phyloP scores from a whole-genome alignment of 148 eudicot genomes.

The Chenopodium berlandieri region DNA sequence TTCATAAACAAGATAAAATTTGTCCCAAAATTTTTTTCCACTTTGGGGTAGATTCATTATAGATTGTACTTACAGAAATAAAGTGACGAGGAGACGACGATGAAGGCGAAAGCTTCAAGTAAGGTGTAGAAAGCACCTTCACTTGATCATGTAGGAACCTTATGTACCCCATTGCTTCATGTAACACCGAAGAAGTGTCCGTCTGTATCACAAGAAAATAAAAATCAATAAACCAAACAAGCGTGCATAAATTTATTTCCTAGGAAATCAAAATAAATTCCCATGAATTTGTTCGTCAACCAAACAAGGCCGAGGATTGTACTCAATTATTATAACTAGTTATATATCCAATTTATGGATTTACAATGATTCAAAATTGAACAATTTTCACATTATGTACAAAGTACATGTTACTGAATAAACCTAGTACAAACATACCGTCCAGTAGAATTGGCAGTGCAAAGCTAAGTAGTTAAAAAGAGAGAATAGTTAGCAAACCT shows the following conservation, averaged over 20 bases:
- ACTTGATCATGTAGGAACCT: conserved; percentile 46
- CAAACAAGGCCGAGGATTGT: background rate
- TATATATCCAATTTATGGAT: background rate
- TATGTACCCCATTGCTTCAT: conserved; percentile 46
- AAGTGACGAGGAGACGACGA: conserved; percentile 20
- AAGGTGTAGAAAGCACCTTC: conserved; percentile 39
- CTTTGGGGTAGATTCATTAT: background rate
- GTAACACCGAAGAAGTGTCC: conserved; percentile 45
- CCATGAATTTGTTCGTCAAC: no score
- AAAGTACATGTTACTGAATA: no score
- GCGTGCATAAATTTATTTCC: no score
- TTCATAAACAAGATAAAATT: no score
- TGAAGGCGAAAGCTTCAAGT: conserved; percentile 24
- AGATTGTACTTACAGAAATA: conserved; percentile 13
- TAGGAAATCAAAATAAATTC: no score
- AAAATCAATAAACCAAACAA: background rate
- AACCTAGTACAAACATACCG: background rate
- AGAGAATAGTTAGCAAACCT: conserved; percentile 20
- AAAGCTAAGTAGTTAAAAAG: background rate
- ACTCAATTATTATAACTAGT: background rate
- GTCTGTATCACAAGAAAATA: conserved; percentile 22
- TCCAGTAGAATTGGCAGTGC: background rate
- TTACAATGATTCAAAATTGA: background rate
- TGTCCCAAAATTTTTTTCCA: no score
- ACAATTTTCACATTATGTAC: no score